These are phyloP conservation scores for Ceriops decandra DNA, from an alignment of 345 rosid genomes.

Conservation along the genomic window DNA sequence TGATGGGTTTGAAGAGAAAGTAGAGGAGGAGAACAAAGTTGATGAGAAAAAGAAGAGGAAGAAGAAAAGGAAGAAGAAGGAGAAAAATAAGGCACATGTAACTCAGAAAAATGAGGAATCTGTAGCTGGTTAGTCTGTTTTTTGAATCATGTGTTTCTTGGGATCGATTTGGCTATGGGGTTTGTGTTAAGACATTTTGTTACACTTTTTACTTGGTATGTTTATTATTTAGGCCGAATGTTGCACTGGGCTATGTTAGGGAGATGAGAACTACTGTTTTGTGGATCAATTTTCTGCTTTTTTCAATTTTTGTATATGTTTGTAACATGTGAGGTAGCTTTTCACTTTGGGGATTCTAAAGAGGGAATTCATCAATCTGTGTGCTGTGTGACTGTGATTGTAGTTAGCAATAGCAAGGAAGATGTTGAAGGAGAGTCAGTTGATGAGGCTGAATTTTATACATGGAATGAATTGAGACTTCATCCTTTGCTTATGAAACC, in stretches of 20 bases:
- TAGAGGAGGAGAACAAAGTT: constrained; percentile 11
- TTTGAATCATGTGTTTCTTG: too few relatives aligned
- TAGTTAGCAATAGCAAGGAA: constrained; percentile 35
- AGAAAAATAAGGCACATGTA: constrained; percentile 37
- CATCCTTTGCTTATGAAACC: constrained; percentile 80
- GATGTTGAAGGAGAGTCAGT: constrained; percentile 41
- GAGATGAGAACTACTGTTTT: too few relatives aligned
- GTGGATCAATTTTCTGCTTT: too few relatives aligned
- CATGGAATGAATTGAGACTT: constrained; percentile 81
- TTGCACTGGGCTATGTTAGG: too few relatives aligned
- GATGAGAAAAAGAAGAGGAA: constrained; percentile 32
- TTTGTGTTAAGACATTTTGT: too few relatives aligned
- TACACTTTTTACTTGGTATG: too few relatives aligned
- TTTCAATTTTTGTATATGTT: too few relatives aligned
- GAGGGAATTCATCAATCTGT: neutral
- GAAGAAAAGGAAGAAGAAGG: constrained; percentile 43
- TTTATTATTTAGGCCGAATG: too few relatives aligned
- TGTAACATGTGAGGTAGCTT: too few relatives aligned
- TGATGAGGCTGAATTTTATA: constrained; percentile 57
- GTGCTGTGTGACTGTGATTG: neutral
- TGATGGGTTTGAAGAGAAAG: constrained; percentile 29
- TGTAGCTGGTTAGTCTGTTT: constrained; percentile 45
- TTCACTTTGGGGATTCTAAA: too few relatives aligned
- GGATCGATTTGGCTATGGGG: too few relatives aligned
- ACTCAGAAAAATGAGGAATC: constrained; percentile 29